These are phyloP conservation scores for Metrosideros polymorpha DNA, from an alignment of 441 rosid genomes.

Conservation along the genomic window DNA sequence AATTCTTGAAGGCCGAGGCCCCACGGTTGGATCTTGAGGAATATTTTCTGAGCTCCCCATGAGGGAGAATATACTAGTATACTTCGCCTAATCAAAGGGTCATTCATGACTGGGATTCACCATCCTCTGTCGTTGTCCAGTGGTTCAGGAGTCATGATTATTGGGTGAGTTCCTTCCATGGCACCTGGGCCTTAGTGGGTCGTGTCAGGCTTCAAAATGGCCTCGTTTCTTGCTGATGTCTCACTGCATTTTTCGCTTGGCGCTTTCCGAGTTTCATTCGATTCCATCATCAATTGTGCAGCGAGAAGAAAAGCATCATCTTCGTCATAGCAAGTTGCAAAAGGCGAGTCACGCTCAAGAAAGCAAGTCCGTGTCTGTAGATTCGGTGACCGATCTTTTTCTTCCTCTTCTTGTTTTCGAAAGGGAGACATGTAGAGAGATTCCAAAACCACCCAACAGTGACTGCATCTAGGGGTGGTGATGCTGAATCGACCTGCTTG, in stretches of 20 bases:
- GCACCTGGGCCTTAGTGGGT: background rate
- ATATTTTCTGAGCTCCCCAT: background rate
- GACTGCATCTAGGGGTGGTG: background rate
- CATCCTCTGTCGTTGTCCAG: background rate
- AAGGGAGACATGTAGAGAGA: background rate
- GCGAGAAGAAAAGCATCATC: background rate
- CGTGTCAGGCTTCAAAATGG: background rate
- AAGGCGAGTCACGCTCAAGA: background rate
- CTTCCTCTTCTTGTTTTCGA: background rate
- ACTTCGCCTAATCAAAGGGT: background rate
- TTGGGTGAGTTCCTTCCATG: background rate
- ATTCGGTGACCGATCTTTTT: background rate
- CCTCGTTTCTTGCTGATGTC: background rate
- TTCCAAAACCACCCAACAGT: background rate
- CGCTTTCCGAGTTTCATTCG: background rate
- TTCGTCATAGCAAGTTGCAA: background rate
- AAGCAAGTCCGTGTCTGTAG: background rate
- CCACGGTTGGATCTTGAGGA: background rate
- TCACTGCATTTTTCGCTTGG: background rate
- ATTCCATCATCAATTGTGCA: background rate
- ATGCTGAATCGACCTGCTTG: background rate
- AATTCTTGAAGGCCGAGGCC: slow-evolving; percentile 11
- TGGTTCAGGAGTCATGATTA: background rate
- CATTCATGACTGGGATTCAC: background rate
- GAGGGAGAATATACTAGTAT: background rate